These are phyloP conservation scores for Aspergillus texensis DNA, from an alignment of 2,329 filamentous ascomycete genomes.

Conservation along the genomic window DNA sequence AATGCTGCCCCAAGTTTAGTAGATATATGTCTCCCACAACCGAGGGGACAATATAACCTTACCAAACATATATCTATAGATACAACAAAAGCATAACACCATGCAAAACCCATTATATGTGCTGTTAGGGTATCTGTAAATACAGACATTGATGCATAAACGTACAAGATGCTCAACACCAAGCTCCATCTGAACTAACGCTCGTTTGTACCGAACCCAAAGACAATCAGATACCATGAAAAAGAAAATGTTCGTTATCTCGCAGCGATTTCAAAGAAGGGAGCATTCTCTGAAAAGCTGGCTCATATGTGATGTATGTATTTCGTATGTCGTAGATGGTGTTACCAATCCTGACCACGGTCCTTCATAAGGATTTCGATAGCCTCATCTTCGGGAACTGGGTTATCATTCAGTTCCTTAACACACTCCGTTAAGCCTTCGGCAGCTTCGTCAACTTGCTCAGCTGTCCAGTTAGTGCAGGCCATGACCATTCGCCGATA, in stretches of 20 bases:
- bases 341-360: slow-evolving; percentile 48
- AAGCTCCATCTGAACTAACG: slow-evolving; percentile 12
- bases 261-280: neutral
- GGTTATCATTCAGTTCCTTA: slow-evolving; percentile 70
- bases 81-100: neutral
- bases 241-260: slow-evolving; percentile 3
- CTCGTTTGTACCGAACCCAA: slow-evolving; percentile 11
- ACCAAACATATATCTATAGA: neutral
- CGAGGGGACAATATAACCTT: neutral
- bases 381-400: slow-evolving; percentile 46
- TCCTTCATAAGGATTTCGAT: slow-evolving; percentile 50
- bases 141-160: slow-evolving; percentile 23
- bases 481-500: slow-evolving; percentile 86
- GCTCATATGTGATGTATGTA: slow-evolving; percentile 13
- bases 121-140: slow-evolving; percentile 27
- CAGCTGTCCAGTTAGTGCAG: slow-evolving; percentile 78
- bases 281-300: neutral
- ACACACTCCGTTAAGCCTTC: slow-evolving; percentile 82
- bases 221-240: slow-evolving; percentile 3
- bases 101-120: slow-evolving; percentile 21
- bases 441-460: slow-evolving; percentile 77
- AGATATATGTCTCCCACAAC: neutral
- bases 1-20: neutral
- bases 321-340: slow-evolving; percentile 8
- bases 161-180: slow-evolving; percentile 5